phyloP scores from a whole-genome alignment of 2,329 filamentous ascomycete genomes.

The Verticillium tricorpus region DNA sequence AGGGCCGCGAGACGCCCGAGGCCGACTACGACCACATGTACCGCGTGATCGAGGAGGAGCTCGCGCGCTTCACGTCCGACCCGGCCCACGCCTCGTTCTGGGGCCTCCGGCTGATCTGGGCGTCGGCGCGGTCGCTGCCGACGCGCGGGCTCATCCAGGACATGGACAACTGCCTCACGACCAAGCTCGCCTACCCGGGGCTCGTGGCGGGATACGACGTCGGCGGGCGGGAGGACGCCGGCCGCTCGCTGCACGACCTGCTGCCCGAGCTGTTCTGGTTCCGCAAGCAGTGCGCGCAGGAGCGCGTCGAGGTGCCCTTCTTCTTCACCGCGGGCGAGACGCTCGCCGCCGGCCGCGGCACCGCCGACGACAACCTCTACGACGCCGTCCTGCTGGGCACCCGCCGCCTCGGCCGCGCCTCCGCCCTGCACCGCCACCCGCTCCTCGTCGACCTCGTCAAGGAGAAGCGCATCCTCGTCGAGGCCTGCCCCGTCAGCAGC shows the following conservation, averaged over 20 bases:
- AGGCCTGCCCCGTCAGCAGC: conserved; percentile 71
- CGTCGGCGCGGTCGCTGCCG: conserved; percentile 56
- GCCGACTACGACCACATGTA: conserved; percentile 61
- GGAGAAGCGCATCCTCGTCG: conserved; percentile 73
- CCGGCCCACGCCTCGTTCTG: conserved; percentile 62
- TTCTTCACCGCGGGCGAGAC: conserved; percentile 86
- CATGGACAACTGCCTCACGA: conserved; percentile 76
- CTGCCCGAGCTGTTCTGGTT: conserved; percentile 83
- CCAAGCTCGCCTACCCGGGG: conserved; percentile 68
- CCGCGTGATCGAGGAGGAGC: conserved; percentile 64
- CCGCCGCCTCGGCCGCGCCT: conserved; percentile 75
- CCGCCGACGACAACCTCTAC: conserved; percentile 56
- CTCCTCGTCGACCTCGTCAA: conserved; percentile 76
- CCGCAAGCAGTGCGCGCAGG: conserved; percentile 68
- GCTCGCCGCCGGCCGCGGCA: conserved; percentile 41
- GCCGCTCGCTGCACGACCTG: conserved; percentile 65
- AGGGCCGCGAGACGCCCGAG: conserved; percentile 56
- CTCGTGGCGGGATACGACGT: conserved; percentile 78
- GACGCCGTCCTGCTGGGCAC: conserved; percentile 77
- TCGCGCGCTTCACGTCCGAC: conserved; percentile 61
- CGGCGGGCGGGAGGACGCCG: conserved; percentile 75
- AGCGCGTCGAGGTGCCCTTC: conserved; percentile 73
- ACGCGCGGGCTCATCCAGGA: conserved; percentile 64
- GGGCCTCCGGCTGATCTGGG: conserved; percentile 76
- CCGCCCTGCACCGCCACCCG: conserved; percentile 78